These are phyloP conservation scores for Neurospora sp. DNA, from an alignment of 495 filamentous ascomycete genomes.

Conservation along the genomic window DNA sequence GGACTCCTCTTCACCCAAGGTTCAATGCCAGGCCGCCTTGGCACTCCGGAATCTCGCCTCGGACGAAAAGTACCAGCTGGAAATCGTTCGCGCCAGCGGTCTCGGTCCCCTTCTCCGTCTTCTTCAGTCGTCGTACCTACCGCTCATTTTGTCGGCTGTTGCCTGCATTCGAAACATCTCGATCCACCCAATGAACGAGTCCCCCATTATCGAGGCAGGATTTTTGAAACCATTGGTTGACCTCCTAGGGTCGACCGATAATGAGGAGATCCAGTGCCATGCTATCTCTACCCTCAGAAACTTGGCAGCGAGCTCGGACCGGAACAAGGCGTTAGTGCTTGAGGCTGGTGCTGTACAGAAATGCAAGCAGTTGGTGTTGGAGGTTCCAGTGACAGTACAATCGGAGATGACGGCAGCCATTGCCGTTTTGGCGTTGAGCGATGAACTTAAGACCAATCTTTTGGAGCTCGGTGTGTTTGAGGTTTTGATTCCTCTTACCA, in stretches of 20 bases:
- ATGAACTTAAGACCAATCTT: conserved; percentile 87
- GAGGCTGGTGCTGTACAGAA: conserved; percentile 97
- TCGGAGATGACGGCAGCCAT: conserved; percentile 99
- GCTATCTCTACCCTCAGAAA: conserved; percentile 96
- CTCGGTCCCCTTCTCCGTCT: conserved; percentile 76
- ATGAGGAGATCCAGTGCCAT: conserved; percentile 98
- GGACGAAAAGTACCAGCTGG: conserved; percentile 96
- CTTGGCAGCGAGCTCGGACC: conserved; percentile 89
- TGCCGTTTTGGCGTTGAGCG: conserved; percentile 90
- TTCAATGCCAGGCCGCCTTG: conserved; percentile 93
- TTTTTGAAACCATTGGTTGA: conserved; percentile 92
- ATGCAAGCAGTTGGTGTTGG: conserved; percentile 90
- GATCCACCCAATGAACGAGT: conserved; percentile 97
- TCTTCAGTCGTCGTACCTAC: conserved; percentile 87
- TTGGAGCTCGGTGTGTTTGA: conserved; percentile 94
- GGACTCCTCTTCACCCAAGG: conserved; percentile 94
- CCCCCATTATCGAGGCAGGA: conserved; percentile 96
- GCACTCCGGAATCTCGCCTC: conserved; percentile 92
- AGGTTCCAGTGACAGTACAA: conserved; percentile 89
- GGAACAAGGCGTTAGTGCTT: conserved; percentile 91
- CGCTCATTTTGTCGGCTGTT: conserved; percentile 91
- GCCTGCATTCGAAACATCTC: conserved; percentile 98
- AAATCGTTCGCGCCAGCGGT: conserved; percentile 85
- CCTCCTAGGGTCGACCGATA: conserved; percentile 86
- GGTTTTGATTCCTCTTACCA: conserved; percentile 88